Base-by-base conservation (phyloP, 345 rosid genomes). In the Zanthoxylum bungeanum region DNA sequence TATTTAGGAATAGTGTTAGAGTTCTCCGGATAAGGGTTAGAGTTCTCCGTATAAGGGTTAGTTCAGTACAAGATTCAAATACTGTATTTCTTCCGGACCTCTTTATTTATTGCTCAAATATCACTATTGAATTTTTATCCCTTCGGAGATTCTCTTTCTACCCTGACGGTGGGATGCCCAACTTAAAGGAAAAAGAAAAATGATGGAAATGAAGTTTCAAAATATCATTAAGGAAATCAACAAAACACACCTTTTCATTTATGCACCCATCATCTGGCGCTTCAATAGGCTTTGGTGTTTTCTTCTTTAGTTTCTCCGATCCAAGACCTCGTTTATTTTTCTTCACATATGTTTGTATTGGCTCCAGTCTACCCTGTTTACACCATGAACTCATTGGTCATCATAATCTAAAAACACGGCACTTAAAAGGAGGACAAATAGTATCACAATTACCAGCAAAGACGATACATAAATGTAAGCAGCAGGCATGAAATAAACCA, bases 301-400 rank as follows among this genome's bases (percentile, higher is more conserved):
- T 85, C 76, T 82, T 87, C 82, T 87, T 85, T 17, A 60, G 66
- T 66, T 64, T 77, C 52, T 76, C 86, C 34, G 93, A 88, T 74
- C 98, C 98, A 7, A 93, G 40, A 28, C 98, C 98, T 25, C 88
- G 84, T 77, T 89, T 93, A 75, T 93, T 87, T 53, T 82, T 78
- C 76, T 93, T 93, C 77, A 75, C 51, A 55, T 70, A 71, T 40
- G 91, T 36, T 79, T 84, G 47, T 21, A 91, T 77, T 19, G 97
- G 97, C 75, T 88, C 97, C 74, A 93, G 75, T 64, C 86, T 86
- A 72, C 98, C 98, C 94, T 92, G 83, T 34, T 75, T 50, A 40
- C 60, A 82, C 34, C 60, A 57, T 36, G 19, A 71, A 9, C 68
- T 70, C 21, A 63, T 47, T 7, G 28, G 25, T 76, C 7, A 70